These are phyloP conservation scores for Starmerella gropengiesseri DNA, from an alignment of 805 yeast genomes.

Conservation along the genomic window DNA sequence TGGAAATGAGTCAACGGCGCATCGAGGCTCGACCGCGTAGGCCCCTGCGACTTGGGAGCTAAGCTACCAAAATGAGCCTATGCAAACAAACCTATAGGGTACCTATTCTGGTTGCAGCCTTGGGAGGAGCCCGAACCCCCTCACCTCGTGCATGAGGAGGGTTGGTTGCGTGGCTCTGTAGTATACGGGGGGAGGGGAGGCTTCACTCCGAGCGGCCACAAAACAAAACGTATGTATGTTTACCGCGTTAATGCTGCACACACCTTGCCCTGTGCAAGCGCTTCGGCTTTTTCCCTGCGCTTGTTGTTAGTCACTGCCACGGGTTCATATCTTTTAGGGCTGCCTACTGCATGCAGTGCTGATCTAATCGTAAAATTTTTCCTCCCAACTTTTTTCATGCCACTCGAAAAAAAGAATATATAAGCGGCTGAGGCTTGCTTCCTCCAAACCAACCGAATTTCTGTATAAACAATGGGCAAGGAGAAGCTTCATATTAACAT, in stretches of 20 bases:
- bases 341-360: conserved; percentile 15
- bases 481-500: conserved; percentile 98
- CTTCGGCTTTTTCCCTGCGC: conserved; percentile 1
- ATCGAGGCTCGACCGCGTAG: too few relatives aligned
- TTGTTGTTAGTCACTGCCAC: conserved; percentile 3
- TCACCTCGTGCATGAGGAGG: too few relatives aligned
- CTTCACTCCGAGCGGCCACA: too few relatives aligned
- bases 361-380: conserved; percentile 17
- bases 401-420: conserved; percentile 21
- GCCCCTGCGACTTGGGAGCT: too few relatives aligned
- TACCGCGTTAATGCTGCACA: neutral
- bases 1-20: too few relatives aligned
- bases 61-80: too few relatives aligned
- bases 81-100: too few relatives aligned
- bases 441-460: conserved; percentile 1
- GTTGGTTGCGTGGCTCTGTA: too few relatives aligned
- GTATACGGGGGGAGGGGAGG: too few relatives aligned
- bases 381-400: conserved; percentile 11
- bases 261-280: conserved; percentile 4
- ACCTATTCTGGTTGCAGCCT: too few relatives aligned
- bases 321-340: conserved; percentile 16
- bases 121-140: too few relatives aligned
- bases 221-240: neutral
- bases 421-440: conserved; percentile 13
- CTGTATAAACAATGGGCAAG: conserved; percentile 51